These are phyloP conservation scores for Xylariaceae sp. DNA, from an alignment of 2,329 filamentous ascomycete genomes.

Conservation along the genomic window DNA sequence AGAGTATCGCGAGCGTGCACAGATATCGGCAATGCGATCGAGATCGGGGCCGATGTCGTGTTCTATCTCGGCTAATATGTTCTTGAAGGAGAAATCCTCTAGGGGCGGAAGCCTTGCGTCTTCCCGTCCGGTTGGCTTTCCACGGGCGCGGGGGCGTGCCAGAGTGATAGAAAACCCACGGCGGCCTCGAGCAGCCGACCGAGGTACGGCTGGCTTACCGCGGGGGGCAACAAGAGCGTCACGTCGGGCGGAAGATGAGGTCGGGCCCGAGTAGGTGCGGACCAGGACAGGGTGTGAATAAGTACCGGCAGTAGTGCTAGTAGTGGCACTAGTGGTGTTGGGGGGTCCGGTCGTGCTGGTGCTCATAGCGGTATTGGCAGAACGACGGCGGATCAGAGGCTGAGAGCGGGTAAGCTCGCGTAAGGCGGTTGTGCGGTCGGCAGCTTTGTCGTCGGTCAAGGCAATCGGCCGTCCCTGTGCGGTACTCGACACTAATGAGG, in stretches of 20 bases:
- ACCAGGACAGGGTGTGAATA: constrained; percentile 63
- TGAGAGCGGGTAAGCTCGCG: constrained; percentile 55
- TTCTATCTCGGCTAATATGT: constrained; percentile 54
- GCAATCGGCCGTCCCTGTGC: constrained; percentile 52
- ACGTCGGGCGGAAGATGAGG: constrained; percentile 31
- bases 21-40: constrained; percentile 62
- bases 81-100: constrained; percentile 60
- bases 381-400: constrained; percentile 48
- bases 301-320: constrained; percentile 36
- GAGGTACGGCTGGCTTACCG: constrained; percentile 23
- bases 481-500: constrained; percentile 49
- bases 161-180: constrained; percentile 39
- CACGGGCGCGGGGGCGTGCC: constrained; percentile 39
- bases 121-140: constrained; percentile 29
- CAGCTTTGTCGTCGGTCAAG: constrained; percentile 50
- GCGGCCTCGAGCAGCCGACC: constrained; percentile 30
- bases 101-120: constrained; percentile 51
- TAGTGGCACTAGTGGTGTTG: constrained; percentile 42
- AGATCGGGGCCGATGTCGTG: constrained; percentile 52
- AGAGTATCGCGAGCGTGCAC: constrained; percentile 58
- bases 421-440: constrained; percentile 54
- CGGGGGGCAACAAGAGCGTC: no score
- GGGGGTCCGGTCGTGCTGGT: no score
- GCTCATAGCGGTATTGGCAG: constrained; percentile 37
- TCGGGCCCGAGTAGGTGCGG: constrained; percentile 53